Conservation (phyloP, 106 monocot genomes). For the Apostasia shenzhenica region DNA sequence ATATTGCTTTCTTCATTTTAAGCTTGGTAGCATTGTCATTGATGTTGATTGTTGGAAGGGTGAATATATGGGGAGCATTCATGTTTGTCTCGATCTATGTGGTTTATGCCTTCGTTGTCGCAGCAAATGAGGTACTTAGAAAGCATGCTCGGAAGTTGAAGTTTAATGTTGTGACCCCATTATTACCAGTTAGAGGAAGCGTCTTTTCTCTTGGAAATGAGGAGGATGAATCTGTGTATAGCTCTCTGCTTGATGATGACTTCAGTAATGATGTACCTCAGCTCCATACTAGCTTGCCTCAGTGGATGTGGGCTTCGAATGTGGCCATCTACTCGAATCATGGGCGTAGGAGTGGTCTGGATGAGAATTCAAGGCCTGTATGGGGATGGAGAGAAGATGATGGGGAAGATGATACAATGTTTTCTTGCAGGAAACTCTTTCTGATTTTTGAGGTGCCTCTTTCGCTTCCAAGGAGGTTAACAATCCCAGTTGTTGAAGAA, state of each 20-base stretch:
- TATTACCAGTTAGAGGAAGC: conserved; percentile 79
- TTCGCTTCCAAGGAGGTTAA: conserved; percentile 69
- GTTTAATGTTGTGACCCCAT: conserved; percentile 71
- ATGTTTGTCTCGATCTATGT: conserved; percentile 71
- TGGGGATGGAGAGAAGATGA: conserved; percentile 65
- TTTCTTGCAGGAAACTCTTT: conserved; percentile 42
- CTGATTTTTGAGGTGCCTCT: conserved; percentile 65
- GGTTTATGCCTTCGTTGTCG: conserved; percentile 71
- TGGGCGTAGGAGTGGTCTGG: conserved; percentile 8
- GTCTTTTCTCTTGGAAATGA: conserved; percentile 50
- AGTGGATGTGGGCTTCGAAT: conserved; percentile 97
- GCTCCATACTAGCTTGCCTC: conserved; percentile 51
- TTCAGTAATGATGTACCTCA: conserved; percentile 24
- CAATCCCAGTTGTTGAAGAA: conserved; percentile 86
- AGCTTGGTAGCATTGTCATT: conserved; percentile 46
- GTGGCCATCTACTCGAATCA: conserved; percentile 86
- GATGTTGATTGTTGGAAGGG: conserved; percentile 64
- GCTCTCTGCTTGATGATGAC: conserved; percentile 57
- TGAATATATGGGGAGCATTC: conserved; percentile 65
- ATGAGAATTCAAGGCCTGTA: conserved; percentile 34
- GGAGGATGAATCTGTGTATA: conserved; percentile 68
- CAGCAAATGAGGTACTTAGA: conserved; percentile 71
- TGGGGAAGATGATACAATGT: conserved; percentile 17
- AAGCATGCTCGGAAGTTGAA: conserved; percentile 69
- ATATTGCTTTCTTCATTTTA: conserved; percentile 73